Conservation (phyloP, 2,329 filamentous ascomycete genomes). For the Myriangium duriaei region DNA sequence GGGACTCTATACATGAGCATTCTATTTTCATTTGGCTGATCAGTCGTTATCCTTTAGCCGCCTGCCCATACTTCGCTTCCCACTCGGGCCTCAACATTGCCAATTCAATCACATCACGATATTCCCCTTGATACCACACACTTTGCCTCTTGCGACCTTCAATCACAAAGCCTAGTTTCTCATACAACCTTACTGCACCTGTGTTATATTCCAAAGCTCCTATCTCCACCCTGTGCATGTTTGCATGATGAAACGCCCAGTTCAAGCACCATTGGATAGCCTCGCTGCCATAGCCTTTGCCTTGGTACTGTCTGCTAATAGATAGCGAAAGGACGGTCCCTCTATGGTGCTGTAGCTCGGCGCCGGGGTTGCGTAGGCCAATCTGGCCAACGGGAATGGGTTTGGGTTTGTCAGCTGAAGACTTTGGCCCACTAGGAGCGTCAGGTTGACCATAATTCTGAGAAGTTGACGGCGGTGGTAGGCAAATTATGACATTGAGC, state of each 20-base stretch:
- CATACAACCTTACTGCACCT: constrained; percentile 32
- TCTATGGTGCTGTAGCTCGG: constrained; percentile 27
- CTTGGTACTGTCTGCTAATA: constrained; percentile 25
- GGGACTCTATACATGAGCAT: too few species aligned
- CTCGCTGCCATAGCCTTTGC: constrained; percentile 34
- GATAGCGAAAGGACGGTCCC: constrained; percentile 28
- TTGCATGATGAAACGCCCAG: constrained; percentile 35
- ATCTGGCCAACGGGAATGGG: constrained; percentile 24
- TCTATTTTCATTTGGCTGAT: too few species aligned
- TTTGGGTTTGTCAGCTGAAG: constrained; percentile 7
- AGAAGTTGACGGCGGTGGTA: constrained; percentile 15
- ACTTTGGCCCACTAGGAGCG: too few species aligned
- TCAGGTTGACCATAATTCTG: too few species aligned
- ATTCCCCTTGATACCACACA: constrained; percentile 33
- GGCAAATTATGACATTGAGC: constrained; percentile 28
- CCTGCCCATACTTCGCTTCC: too few species aligned
- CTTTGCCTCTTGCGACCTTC: constrained; percentile 33
- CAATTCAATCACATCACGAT: constrained; percentile 20
- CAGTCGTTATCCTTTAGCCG: too few species aligned
- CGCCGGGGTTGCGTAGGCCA: neutral
- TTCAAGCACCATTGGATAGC: constrained; percentile 36
- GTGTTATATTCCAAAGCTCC: constrained; percentile 31
- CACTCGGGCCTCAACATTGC: constrained; percentile 31
- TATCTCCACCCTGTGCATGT: constrained; percentile 34
- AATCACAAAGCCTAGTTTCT: constrained; percentile 32